Evolutionary conservation across 2,329 filamentous ascomycete genomes (phyloP).

Genomic region (Pseudocercospora musae): DNA sequence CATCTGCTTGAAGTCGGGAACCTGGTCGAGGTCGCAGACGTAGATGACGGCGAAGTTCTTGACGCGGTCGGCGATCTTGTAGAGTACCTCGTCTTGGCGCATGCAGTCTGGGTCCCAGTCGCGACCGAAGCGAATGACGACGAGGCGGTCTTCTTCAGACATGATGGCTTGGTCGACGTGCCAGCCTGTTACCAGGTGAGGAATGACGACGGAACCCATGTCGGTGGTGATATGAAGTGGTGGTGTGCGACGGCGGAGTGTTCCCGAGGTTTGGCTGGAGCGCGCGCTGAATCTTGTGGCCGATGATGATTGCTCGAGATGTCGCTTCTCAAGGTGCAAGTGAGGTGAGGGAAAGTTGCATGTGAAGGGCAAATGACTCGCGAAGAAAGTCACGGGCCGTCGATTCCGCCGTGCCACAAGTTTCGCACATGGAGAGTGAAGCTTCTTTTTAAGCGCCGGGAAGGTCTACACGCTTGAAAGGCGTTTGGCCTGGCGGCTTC

Average conservation of each 20-base stretch:
- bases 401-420: background rate
- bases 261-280: background rate
- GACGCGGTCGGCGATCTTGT: conserved; percentile 87
- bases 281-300: background rate
- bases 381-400: too few relatives aligned
- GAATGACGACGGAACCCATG: conserved; percentile 85
- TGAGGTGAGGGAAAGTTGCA: background rate
- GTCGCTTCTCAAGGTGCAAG: background rate
- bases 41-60: conserved; percentile 94
- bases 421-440: background rate
- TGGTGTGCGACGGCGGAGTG: background rate
- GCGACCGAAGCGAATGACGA: conserved; percentile 89
- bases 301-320: background rate
- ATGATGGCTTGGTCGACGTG: conserved; percentile 97
- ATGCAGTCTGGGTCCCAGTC: conserved; percentile 80
- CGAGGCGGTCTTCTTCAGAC: conserved; percentile 84
- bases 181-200: conserved; percentile 89
- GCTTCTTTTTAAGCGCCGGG: background rate
- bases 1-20: conserved; percentile 94
- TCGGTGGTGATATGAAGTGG: background rate
- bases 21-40: conserved; percentile 86
- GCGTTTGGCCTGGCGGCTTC: background rate
- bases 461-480: background rate
- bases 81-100: conserved; percentile 88
- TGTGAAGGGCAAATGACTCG: background rate